Evolutionary conservation across 306 rosid species (phyloP), one percentile per base, ranked within the genome.

Genomic region (Malus asiatica): DNA sequence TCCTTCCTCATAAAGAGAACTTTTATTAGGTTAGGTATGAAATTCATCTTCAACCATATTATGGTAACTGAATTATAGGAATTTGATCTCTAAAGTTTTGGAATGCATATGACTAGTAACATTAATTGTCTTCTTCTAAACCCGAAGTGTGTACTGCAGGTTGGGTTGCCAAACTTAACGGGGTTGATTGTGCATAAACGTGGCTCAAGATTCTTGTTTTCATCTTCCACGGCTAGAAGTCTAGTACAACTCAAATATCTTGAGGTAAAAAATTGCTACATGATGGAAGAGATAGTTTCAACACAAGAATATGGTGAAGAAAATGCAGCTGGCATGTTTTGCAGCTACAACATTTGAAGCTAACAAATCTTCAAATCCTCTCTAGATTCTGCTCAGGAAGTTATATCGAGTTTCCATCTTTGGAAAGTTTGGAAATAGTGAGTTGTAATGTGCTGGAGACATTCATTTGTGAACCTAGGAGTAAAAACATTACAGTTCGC

Each of bases 211-310:
- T 69, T 79, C 46, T 23, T 82, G 4, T 58, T 82, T 13, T 76
- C 86, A 6, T 16, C 73, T 61, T 68, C 78, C 2, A 66, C 77
- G 81, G 88, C 84, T 2, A 42, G 8, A 15, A 38, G 73, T 64
- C 33, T 85, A 5, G 45, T 8, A 29, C 82, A 71, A 16, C 88
- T 89, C 35, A 66, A 81, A 73, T 78, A 52, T 22, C 85, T 89
- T 14, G 32, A 59, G 2, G 38, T 89, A 57, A 16, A 55, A 3
- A 10, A 8, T 3, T 89, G 91, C 59, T 1, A n/a, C 4, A 29
- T 4, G 23, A 84, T 89, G 87, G 35, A 16, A 45, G 51, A 13
- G 25, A 70, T 87, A 45, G 55, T 83, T 11, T 20, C 65, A 6
- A 48, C 23, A 16, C 22, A 60, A 10, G 75, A 61, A 9, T 33